Conservation (phyloP, 1,284 basidiomycete genomes). For the Fereydounia khargensis region DNA sequence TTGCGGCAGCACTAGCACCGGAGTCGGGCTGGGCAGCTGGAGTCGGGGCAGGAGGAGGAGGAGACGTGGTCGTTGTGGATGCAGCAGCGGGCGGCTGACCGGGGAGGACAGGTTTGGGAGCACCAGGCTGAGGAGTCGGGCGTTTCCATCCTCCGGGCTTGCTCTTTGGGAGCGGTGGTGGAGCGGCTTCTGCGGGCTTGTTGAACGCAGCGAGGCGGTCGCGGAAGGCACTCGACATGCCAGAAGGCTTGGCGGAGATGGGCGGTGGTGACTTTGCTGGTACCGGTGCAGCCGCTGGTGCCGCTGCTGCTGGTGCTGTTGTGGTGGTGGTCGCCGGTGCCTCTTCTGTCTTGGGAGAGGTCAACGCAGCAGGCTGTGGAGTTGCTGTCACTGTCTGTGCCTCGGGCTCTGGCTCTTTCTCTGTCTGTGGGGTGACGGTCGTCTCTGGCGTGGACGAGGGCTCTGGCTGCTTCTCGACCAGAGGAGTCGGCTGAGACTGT, state of each 20-base stretch:
- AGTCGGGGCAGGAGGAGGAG: constrained; percentile 5
- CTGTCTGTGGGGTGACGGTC: too few species aligned
- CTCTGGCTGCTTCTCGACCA: neutral
- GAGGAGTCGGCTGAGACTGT: neutral
- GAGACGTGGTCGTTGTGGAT: neutral
- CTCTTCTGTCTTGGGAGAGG: constrained; percentile 3
- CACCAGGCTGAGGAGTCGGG: constrained; percentile 28
- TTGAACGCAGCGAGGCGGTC: constrained; percentile 57
- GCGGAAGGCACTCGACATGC: constrained; percentile 44
- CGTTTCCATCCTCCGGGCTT: constrained; percentile 54
- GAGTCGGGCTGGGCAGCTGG: constrained; percentile 4
- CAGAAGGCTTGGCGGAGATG: constrained; percentile 33
- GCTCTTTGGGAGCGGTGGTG: constrained; percentile 45
- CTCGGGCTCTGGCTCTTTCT: neutral
- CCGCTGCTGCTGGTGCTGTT: constrained; percentile 3
- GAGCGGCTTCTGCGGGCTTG: constrained; percentile 37
- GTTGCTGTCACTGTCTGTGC: too few species aligned
- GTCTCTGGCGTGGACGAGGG: too few species aligned
- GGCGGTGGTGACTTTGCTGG: constrained; percentile 26
- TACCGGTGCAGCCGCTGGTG: constrained; percentile 1
- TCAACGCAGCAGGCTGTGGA: too few species aligned
- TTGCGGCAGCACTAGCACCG: constrained; percentile 2
- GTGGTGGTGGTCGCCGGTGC: constrained; percentile 1
- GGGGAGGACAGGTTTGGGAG: constrained; percentile 44
- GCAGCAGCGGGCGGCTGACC: constrained; percentile 6